phyloP scores from a whole-genome alignment of 306 rosid species.

The Fragaria vesca region DNA sequence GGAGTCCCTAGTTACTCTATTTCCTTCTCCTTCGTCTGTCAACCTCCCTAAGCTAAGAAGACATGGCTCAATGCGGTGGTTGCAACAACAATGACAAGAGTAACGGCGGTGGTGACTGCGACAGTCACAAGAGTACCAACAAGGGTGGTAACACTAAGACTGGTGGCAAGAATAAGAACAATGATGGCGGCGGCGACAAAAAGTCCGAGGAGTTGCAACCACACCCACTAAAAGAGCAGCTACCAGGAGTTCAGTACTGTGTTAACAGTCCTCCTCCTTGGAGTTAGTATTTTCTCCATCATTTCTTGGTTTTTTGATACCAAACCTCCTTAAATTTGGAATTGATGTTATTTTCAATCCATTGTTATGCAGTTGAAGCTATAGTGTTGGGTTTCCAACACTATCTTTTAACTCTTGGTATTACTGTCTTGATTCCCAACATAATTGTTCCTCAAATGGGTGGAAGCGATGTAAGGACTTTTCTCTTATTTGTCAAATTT shows the following conservation, averaged over 20 bases:
- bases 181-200: constrained; percentile 1
- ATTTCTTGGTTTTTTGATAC: not conserved
- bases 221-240: constrained; percentile 56
- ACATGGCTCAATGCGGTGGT: constrained; percentile 32
- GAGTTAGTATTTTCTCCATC: constrained; percentile 35
- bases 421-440: constrained; percentile 63
- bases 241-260: constrained; percentile 74
- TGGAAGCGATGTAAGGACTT: constrained; percentile 54
- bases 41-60: not conserved
- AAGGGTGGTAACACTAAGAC: not conserved
- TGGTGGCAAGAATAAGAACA: constrained; percentile 13
- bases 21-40: not conserved
- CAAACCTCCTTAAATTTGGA: not conserved
- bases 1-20: not conserved
- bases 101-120: not conserved
- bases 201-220: constrained; percentile 42
- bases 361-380: constrained; percentile 60
- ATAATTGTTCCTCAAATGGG: constrained; percentile 89
- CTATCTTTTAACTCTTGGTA: constrained; percentile 71
- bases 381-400: constrained; percentile 82
- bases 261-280: constrained; percentile 85
- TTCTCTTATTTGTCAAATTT: not conserved
- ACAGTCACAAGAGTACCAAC: not conserved
- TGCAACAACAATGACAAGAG: not conserved
- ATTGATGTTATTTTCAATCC: not conserved